Evolutionary conservation across 139 green algal species (phyloP).

Genomic region (Eudorina sp.): DNA sequence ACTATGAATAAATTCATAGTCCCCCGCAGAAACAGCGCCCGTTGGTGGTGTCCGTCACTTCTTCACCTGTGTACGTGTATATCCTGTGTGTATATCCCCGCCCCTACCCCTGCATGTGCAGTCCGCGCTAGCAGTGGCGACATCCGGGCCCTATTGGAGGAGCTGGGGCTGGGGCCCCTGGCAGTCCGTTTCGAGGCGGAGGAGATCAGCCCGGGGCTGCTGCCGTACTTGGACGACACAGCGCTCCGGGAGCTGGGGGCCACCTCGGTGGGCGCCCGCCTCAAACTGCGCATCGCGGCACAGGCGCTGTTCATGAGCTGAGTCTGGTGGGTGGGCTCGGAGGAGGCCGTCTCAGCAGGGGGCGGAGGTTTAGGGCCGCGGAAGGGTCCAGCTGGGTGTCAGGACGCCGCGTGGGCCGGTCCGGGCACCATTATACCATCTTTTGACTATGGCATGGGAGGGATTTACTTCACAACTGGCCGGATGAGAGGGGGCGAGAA

Average conservation of each 20-base stretch:
- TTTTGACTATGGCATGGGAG: no score
- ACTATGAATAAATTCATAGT: no score
- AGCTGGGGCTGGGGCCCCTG: conserved; percentile 23
- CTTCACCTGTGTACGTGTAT: neutral
- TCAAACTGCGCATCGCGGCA: conserved; percentile 48
- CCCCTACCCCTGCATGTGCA: neutral
- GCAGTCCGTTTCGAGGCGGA: conserved; percentile 42
- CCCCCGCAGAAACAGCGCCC: no score
- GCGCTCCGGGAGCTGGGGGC: conserved; percentile 42
- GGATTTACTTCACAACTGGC: no score
- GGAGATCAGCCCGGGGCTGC: conserved; percentile 35
- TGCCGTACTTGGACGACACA: conserved; percentile 47
- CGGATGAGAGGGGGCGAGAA: no score
- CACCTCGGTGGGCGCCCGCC: conserved; percentile 28
- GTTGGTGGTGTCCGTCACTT: no score
- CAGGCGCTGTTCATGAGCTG: conserved; percentile 42
- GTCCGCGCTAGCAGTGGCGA: conserved; percentile 16
- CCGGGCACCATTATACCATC: no score
- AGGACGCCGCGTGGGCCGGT: no score
- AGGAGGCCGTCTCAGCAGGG: no score
- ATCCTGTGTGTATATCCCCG: neutral
- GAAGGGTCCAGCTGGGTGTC: no score
- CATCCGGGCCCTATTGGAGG: conserved; percentile 46
- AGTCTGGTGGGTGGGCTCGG: neutral
- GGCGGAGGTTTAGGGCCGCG: no score